Evolutionary conservation across 2,329 filamentous ascomycete genomes (phyloP), one percentile per base, ranked within the genome.

Genomic region (Tolypocladium cylindrosporum): DNA sequence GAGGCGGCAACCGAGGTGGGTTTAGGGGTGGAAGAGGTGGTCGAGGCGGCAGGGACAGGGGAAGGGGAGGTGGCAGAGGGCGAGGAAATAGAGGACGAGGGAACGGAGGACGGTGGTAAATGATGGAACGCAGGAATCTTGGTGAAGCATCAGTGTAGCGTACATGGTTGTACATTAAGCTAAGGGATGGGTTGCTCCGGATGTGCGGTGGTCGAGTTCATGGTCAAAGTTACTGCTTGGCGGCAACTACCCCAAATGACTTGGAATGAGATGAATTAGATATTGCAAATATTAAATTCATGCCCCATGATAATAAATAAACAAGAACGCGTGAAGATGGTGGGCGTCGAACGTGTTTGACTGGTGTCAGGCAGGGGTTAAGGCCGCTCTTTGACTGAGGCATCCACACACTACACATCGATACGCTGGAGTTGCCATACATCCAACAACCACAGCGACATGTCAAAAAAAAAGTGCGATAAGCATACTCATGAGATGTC

Each of bases 21-120:
- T 65, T 73, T 16, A 66, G 72, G 11, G 64, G 75, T 13, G 65
- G 75, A 7, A 64, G 75, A 11, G 66, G 77, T 3, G 65, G 74
- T 16, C 66, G 72, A 0, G 64, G 70, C 14, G 64, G 72, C 2
- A 64, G 73, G 10, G 68, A 75, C 7, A 63, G 77, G 50, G 62
- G 73, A 4, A 68, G 77, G 24, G 67, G 72, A 13, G 57, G 67
- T 48, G 63, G 66, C 10, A 57, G 67, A 21, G 64, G 68, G 11
- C 57, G 65, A 56, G 59, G 64, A 42, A 52, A 61, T 34, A 55
- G 64, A 48, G 58, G 27, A 31, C 57, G 65, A 55, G 59, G 64
- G 42, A 52, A 61, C 36, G 54, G 64, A 48, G 58, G 55, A 34
- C 45, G 59, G 45, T 40, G 58, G 37, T 36, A 34, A 48, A 9